A percentile compares a stretch with the other conserved stretches of the same genome.
Conservation (phyloP, 306 rosid species). For the Clitoria ternatea region DNA sequence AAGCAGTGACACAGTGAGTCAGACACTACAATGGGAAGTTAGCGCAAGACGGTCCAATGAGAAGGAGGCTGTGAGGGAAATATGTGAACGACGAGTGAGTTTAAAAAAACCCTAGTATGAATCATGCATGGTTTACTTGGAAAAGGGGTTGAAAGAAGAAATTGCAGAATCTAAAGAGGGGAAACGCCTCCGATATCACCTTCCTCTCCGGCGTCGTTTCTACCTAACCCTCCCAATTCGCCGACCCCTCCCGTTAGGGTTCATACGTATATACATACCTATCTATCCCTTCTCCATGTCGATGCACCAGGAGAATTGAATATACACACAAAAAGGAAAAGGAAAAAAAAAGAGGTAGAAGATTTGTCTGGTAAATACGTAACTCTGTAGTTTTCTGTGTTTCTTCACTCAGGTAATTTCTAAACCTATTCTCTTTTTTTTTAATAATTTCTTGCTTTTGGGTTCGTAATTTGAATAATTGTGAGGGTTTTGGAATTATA, state of each 20-base stretch:
- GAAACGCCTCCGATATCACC: background rate
- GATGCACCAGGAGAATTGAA: background rate
- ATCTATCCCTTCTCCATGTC: background rate
- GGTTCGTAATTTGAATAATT: background rate
- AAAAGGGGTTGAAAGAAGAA: background rate
- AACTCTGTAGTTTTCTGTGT: background rate
- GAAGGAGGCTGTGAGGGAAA: conserved; percentile 12
- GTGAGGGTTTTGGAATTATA: background rate
- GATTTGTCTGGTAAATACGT: background rate
- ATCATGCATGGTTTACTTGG: background rate
- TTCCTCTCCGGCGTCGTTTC: background rate
- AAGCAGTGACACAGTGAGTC: too few species aligned
- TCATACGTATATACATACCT: too few species aligned
- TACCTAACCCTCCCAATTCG: background rate
- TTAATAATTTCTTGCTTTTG: background rate
- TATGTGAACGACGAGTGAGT: background rate
- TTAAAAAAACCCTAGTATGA: background rate
- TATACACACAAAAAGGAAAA: background rate
- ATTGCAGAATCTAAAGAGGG: background rate
- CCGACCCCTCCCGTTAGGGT: background rate
- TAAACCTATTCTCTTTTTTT: background rate
- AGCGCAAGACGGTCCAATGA: conserved; percentile 10
- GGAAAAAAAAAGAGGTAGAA: background rate
- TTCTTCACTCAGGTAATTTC: background rate
- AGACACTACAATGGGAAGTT: background rate